A percentile compares a stretch with the other conserved stretches of the same genome.
Evolutionary conservation across 148 eudicot species (phyloP).

Genomic region (Amaranthus hypochondriacus): DNA sequence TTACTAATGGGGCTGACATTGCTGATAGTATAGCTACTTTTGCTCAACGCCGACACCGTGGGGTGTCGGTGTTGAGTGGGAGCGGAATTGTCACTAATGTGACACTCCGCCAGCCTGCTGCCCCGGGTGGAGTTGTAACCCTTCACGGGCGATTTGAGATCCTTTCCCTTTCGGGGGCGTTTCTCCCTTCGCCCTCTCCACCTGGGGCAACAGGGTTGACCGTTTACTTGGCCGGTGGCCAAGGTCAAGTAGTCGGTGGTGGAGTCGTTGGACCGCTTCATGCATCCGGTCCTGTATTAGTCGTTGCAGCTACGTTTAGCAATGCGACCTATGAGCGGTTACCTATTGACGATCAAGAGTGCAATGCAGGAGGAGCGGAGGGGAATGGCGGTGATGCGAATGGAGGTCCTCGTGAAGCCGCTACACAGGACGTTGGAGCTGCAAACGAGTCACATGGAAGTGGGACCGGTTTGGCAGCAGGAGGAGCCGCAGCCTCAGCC

Average conservation of each 20-base stretch:
- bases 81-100: slow-evolving; percentile 65
- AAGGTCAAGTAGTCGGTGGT: slow-evolving; percentile 79
- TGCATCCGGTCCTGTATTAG: slow-evolving; percentile 71
- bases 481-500: not conserved
- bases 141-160: slow-evolving; percentile 71
- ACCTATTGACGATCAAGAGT: slow-evolving; percentile 46
- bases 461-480: not conserved
- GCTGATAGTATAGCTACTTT: slow-evolving; percentile 43
- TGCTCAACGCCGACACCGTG: slow-evolving; percentile 54
- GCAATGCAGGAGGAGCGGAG: not conserved
- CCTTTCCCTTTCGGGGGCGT: slow-evolving; percentile 62
- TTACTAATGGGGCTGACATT: slow-evolving; percentile 52
- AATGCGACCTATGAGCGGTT: slow-evolving; percentile 60
- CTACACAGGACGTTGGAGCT: slow-evolving; percentile 14
- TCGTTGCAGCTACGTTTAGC: slow-evolving; percentile 55
- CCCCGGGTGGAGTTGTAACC: slow-evolving; percentile 50
- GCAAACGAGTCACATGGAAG: slow-evolving; percentile 28
- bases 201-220: slow-evolving; percentile 61
- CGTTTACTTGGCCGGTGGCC: slow-evolving; percentile 63
- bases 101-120: slow-evolving; percentile 56
- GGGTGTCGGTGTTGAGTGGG: slow-evolving; percentile 62
- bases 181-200: slow-evolving; percentile 63
- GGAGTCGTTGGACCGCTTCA: slow-evolving; percentile 49
- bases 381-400: slow-evolving; percentile 19
- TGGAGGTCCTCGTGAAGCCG: slow-evolving; percentile 22